phyloP scores from a whole-genome alignment of 129 eudicot genomes.

The Deinandra increscens region DNA sequence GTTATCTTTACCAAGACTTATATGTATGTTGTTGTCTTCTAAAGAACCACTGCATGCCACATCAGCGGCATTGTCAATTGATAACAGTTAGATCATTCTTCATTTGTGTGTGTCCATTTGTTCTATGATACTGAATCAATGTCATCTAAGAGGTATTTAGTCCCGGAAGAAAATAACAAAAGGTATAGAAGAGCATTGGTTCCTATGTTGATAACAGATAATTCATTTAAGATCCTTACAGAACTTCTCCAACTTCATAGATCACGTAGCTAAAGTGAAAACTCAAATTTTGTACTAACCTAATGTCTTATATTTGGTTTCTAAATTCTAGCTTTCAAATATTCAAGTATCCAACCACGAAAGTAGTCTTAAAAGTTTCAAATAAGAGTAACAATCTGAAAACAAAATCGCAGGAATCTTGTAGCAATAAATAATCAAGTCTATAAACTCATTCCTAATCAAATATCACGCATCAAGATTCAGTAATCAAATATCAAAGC shows the following conservation, averaged over 20 bases:
- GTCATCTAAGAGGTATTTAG: background rate
- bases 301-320: background rate
- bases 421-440: no score
- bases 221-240: no score
- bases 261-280: background rate
- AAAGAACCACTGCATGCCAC: constrained; percentile 1
- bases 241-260: no score
- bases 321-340: background rate
- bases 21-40: background rate
- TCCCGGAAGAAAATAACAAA: background rate
- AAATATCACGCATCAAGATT: no score
- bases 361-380: no score
- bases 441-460: no score
- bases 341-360: background rate
- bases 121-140: background rate
- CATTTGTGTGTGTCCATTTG: background rate
- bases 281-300: background rate
- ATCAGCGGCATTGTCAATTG: constrained; percentile 11
- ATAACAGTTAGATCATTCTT: constrained; percentile 3
- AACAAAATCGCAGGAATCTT: no score
- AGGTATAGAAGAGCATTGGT: background rate
- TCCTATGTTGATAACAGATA: no score
- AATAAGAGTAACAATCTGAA: no score
- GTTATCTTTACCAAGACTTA: no score
- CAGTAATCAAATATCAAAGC: no score